Evolutionary conservation across 2,329 filamentous ascomycete genomes (phyloP), one percentile per base, ranked within the genome.

Genomic region (Ciborinia camelliae): DNA sequence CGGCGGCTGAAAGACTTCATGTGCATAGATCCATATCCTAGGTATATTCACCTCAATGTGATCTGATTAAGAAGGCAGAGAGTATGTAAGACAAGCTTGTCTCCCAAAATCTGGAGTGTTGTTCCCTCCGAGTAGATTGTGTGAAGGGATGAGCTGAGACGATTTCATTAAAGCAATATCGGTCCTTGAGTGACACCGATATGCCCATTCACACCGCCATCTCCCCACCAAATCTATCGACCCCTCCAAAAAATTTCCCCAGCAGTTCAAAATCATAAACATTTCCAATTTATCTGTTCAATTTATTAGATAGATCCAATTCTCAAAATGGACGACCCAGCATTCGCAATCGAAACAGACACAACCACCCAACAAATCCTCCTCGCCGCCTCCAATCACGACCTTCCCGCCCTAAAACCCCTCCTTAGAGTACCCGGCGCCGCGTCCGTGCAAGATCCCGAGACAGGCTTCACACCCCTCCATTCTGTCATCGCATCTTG

Each of bases 401-500:
- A 75, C 37, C 67, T 75, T 62, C 32, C 48, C 4, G 68, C 72
- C 6, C 64, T 76, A 1, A 75, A 75, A 65, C 73, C 73, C 28
- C 68, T 74, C 65, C 68, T 76, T 8, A 71, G 74, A 4, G 70
- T 69, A 2, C 73, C 73, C 2, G 74, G 74, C 83, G 57, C 88
- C 79, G 79, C 91, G 80, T 92, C 90, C 75, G 86, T 89, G 5
- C 92, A 94, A 76, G 94, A 98, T 74, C 84, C 90, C 7, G 86
- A 89, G 67, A 97, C 93, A 0, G 91, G 91, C 66, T 92, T 89
- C 76, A 92, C 92, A 10, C 92, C 94, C 12, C 83, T 98, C 18
- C 95, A 98, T 78, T 90, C 93, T 28, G 92, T 92, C 47, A 91
- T 98, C 74, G 89, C 91, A n/a, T 84, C 88, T 4, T 63, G 62